phyloP scores from a whole-genome alignment of 495 filamentous ascomycete species.

The Friedmanniomyces simplex region DNA sequence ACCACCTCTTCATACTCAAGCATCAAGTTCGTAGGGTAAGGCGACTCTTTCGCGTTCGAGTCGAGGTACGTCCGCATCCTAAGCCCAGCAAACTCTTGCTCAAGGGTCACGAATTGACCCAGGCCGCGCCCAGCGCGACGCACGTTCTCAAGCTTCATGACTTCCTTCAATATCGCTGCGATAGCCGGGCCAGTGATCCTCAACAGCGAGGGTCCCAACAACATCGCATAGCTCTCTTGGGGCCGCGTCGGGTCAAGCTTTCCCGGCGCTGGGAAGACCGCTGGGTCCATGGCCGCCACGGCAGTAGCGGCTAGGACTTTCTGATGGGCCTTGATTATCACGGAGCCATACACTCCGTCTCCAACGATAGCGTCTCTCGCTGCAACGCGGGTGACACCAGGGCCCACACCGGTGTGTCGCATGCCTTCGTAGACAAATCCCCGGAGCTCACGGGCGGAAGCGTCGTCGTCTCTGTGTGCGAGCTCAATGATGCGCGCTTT shows the following conservation, averaged over 20 bases:
- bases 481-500: conserved; percentile 26
- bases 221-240: conserved; percentile 14
- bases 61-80: conserved; percentile 35
- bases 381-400: conserved; percentile 24
- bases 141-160: conserved; percentile 27
- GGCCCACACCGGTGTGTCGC: conserved; percentile 33
- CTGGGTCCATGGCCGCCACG: conserved; percentile 26
- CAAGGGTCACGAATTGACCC: conserved; percentile 27
- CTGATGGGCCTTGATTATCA: conserved; percentile 13
- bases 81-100: conserved; percentile 31
- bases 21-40: conserved; percentile 32
- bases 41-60: conserved; percentile 29
- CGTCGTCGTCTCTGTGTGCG: conserved; percentile 17
- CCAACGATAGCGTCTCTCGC: conserved; percentile 15
- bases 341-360: conserved; percentile 20
- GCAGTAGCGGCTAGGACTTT: conserved; percentile 24
- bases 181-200: conserved; percentile 22
- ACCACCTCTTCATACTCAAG: conserved; percentile 32
- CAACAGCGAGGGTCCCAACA: conserved; percentile 20
- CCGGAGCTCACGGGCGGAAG: conserved; percentile 20
- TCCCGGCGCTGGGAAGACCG: conserved; percentile 24
- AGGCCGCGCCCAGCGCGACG: conserved; percentile 19
- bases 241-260: conserved; percentile 22
- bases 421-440: conserved; percentile 32
- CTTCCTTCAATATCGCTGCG: conserved; percentile 26